Evolutionary conservation across 2,329 filamentous ascomycete genomes (phyloP).

Genomic region (Mollisia scopiformis): DNA sequence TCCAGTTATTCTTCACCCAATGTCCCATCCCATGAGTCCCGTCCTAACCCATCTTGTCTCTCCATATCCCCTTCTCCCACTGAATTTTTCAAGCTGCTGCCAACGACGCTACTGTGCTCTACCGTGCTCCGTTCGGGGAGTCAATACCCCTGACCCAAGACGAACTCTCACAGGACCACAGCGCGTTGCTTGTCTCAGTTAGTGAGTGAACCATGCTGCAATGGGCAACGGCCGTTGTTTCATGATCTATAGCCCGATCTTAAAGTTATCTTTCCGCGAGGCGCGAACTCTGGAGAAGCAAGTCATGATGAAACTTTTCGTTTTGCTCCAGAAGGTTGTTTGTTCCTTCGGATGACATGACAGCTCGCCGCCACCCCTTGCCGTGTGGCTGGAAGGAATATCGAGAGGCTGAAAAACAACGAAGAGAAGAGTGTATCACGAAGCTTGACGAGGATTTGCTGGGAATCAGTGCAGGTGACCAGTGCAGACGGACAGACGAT

Average conservation of each 20-base stretch:
- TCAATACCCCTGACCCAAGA: conserved; percentile 2
- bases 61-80: neutral
- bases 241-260: neutral
- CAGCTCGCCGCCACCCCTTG: neutral
- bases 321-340: neutral
- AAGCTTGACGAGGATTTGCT: neutral
- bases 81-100: neutral
- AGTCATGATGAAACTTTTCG: conserved; percentile 2
- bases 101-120: neutral
- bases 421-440: neutral
- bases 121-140: neutral
- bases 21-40: too few species aligned
- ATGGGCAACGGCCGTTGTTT: conserved; percentile 13
- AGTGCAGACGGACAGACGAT: neutral
- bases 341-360: neutral
- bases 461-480: neutral
- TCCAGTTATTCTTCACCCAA: neutral
- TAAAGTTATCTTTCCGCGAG: neutral
- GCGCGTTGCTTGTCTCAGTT: neutral
- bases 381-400: neutral
- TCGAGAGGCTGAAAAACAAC: neutral
- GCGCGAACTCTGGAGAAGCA: neutral
- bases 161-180: neutral
- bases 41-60: neutral
- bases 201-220: conserved; percentile 1